These are phyloP conservation scores for Penicillium tannophilum DNA, from an alignment of 495 filamentous ascomycete genomes.

Conservation along the genomic window DNA sequence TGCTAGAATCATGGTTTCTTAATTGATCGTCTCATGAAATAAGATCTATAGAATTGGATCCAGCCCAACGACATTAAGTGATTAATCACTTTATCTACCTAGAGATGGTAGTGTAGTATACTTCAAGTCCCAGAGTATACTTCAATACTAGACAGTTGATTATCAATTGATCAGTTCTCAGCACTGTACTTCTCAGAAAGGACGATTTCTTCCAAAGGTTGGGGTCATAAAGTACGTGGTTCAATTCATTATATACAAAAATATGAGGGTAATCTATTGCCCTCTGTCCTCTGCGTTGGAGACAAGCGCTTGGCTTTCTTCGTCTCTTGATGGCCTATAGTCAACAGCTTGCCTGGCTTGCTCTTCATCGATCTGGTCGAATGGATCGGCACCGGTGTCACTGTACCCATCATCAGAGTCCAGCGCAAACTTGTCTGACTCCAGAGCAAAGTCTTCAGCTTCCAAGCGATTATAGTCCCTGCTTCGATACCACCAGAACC, in stretches of 20 bases:
- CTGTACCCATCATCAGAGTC: slow-evolving; percentile 6
- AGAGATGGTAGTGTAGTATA: background rate
- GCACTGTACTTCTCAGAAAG: too few relatives aligned
- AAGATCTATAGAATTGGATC: too few relatives aligned
- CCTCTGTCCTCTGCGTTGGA: background rate
- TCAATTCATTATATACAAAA: background rate
- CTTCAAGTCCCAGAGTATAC: background rate
- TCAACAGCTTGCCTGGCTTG: background rate
- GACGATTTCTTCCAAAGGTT: too few relatives aligned
- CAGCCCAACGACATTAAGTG: too few relatives aligned
- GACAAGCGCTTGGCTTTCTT: slow-evolving; percentile 3
- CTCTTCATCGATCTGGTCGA: background rate
- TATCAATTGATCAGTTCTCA: too few relatives aligned
- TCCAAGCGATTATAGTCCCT: slow-evolving; percentile 14
- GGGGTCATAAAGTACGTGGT: background rate
- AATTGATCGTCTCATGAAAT: background rate
- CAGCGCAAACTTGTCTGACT: slow-evolving; percentile 1
- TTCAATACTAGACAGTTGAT: too few relatives aligned
- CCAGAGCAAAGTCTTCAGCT: slow-evolving; percentile 21
- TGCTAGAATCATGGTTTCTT: slow-evolving; percentile 17
- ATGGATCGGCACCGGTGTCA: slow-evolving; percentile 7
- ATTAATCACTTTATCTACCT: too few relatives aligned
- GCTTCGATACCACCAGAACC: slow-evolving; percentile 11
- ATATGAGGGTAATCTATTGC: background rate
- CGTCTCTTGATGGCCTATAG: background rate